phyloP scores from a whole-genome alignment of 352 stramenopile species.

The Globisporangium viniferum region DNA sequence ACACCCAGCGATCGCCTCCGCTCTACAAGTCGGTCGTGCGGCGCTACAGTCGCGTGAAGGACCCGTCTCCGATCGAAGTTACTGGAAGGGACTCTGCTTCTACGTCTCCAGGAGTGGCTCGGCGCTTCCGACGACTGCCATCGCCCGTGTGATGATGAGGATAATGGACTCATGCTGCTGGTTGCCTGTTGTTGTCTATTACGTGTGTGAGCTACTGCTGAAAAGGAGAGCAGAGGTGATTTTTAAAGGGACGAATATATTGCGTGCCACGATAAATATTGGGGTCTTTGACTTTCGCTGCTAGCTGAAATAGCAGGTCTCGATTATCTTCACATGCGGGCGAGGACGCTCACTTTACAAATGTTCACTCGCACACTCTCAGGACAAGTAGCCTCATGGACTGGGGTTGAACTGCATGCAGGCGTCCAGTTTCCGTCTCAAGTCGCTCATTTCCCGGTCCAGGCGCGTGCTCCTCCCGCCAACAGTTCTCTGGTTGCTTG shows the following conservation, averaged over 20 bases:
- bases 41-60: constrained; percentile 4
- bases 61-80: constrained; percentile 8
- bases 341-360: neutral
- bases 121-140: constrained; percentile 6
- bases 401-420: constrained; percentile 31
- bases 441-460: constrained; percentile 44
- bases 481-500: neutral
- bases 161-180: neutral
- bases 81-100: neutral
- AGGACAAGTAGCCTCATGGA: neutral
- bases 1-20: neutral
- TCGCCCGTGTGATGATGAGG: constrained; percentile 9
- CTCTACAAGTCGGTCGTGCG: neutral
- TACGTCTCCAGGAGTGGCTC: neutral
- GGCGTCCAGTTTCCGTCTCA: constrained; percentile 60
- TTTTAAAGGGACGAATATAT: constrained; percentile 8
- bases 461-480: constrained; percentile 32
- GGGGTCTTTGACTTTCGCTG: neutral
- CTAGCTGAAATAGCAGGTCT: neutral
- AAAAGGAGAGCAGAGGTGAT: neutral
- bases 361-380: neutral
- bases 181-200: neutral
- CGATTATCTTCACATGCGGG: neutral
- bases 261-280: constrained; percentile 7
- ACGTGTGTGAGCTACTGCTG: constrained; percentile 1